Evolutionary conservation across 352 stramenopile species (phyloP).

Genomic region (Lagenidium giganteum): DNA sequence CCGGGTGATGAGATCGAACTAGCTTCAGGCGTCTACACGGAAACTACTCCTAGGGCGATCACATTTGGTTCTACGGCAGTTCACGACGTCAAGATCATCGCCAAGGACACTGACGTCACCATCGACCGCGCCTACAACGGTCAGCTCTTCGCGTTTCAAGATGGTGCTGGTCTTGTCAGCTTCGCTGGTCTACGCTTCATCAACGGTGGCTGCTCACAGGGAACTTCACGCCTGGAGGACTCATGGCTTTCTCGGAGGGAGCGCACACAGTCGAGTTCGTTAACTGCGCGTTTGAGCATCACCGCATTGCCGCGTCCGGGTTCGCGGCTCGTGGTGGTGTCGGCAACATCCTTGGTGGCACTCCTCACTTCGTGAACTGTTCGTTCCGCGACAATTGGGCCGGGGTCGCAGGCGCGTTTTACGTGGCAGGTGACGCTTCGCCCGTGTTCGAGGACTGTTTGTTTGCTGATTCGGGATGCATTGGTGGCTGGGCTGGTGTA

Average conservation of each 20-base stretch:
- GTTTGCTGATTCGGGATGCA: slow-evolving; percentile 18
- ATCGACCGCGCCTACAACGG: slow-evolving; percentile 6
- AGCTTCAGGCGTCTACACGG: too few species aligned
- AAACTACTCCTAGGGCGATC: too few species aligned
- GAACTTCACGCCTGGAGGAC: slow-evolving; percentile 9
- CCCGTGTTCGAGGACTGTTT: slow-evolving; percentile 15
- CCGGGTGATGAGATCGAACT: too few species aligned
- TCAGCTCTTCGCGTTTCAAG: slow-evolving; percentile 2
- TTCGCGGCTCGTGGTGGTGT: slow-evolving; percentile 11
- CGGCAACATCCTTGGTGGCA: slow-evolving; percentile 5
- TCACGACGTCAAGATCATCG: too few species aligned
- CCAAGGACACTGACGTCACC: too few species aligned
- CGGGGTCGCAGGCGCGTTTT: slow-evolving; percentile 10
- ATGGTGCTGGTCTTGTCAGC: background rate
- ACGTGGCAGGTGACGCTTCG: slow-evolving; percentile 8
- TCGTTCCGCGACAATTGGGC: slow-evolving; percentile 15
- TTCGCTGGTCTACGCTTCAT: slow-evolving; percentile 15
- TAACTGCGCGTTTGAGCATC: slow-evolving; percentile 14
- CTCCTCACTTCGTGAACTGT: slow-evolving; percentile 12
- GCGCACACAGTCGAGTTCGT: slow-evolving; percentile 9
- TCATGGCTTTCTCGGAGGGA: slow-evolving; percentile 18
- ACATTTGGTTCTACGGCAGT: too few species aligned
- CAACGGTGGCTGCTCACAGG: slow-evolving; percentile 7
- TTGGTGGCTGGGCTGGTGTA: too few species aligned
- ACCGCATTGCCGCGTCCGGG: slow-evolving; percentile 8